A percentile compares a stretch with the other conserved stretches of the same genome.
Evolutionary conservation across 1,284 basidiomycete genomes (phyloP).

Genomic region (Garcileccinum viscosum): DNA sequence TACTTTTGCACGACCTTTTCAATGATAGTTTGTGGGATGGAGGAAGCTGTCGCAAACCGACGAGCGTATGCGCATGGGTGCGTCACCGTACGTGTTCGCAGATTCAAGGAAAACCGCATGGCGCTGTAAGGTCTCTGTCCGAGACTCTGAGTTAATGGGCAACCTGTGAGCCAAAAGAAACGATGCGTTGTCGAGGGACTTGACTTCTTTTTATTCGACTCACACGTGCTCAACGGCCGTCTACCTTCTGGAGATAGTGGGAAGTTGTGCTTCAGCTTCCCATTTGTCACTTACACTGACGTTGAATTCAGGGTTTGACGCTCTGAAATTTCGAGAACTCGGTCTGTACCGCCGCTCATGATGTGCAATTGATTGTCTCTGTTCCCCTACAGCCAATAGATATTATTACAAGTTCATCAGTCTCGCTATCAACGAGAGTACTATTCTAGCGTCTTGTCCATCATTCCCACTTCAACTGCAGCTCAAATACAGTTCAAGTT

Average conservation of each 20-base stretch:
- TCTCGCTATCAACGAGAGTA: no score
- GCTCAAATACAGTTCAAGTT: background rate
- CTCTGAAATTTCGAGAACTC: no score
- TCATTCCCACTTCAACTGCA: background rate
- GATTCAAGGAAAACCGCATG: slow-evolving; percentile 19
- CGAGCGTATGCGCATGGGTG: slow-evolving; percentile 23
- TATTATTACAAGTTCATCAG: no score
- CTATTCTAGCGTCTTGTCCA: background rate
- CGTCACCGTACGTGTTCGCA: slow-evolving; percentile 12
- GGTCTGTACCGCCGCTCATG: no score
- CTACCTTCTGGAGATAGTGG: no score
- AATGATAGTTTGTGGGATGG: slow-evolving; percentile 85
- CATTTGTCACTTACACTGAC: no score
- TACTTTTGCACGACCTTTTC: slow-evolving; percentile 99
- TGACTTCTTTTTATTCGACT: background rate
- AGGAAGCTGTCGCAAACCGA: slow-evolving; percentile 44
- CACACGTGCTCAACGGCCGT: background rate
- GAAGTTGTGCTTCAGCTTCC: no score
- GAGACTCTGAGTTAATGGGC: background rate
- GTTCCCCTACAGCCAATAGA: no score
- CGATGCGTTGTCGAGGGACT: background rate
- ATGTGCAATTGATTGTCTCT: no score
- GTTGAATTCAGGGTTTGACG: no score
- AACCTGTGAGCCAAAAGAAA: background rate
- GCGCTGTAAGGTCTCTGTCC: background rate